Conservation (phyloP, 2,329 filamentous ascomycete species). For the Aspergillus sp. region DNA sequence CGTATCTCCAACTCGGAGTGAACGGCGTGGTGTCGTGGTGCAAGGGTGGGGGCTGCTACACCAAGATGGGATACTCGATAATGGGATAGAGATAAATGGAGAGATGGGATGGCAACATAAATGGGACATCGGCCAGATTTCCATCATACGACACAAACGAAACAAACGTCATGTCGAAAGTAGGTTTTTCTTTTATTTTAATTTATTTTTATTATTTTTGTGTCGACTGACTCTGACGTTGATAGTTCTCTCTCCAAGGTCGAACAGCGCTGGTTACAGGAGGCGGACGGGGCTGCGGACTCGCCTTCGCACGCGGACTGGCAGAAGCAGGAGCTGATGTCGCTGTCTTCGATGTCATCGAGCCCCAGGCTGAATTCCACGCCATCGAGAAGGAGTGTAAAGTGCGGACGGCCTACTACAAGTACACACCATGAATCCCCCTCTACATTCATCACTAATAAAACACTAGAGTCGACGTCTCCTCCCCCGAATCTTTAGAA, state of each 20-base stretch:
- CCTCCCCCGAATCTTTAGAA: constrained; percentile 31
- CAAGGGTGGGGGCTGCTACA: too few species aligned
- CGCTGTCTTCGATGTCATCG: constrained; percentile 49
- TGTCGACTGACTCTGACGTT: too few species aligned
- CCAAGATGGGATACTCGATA: background rate
- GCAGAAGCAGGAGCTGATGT: constrained; percentile 49
- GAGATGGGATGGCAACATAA: background rate
- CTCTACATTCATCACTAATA: too few species aligned
- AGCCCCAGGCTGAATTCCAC: constrained; percentile 39
- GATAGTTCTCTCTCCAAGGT: constrained; percentile 49
- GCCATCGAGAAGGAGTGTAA: constrained; percentile 43
- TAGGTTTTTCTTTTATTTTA: constrained; percentile 7
- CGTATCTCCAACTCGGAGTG: background rate
- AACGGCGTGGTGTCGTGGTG: background rate
- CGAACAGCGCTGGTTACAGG: constrained; percentile 50
- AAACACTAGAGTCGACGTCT: constrained; percentile 40
- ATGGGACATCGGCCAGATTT: background rate
- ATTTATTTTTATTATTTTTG: too few species aligned
- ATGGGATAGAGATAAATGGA: background rate
- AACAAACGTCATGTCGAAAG: constrained; percentile 23
- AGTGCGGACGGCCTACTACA: constrained; percentile 45
- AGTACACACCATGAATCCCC: constrained; percentile 11
- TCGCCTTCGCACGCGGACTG: constrained; percentile 46
- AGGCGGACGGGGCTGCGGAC: constrained; percentile 48
- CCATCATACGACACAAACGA: background rate